Base-by-base conservation (phyloP, 2,329 filamentous ascomycete species). In the Lasiodiplodia citricola region DNA sequence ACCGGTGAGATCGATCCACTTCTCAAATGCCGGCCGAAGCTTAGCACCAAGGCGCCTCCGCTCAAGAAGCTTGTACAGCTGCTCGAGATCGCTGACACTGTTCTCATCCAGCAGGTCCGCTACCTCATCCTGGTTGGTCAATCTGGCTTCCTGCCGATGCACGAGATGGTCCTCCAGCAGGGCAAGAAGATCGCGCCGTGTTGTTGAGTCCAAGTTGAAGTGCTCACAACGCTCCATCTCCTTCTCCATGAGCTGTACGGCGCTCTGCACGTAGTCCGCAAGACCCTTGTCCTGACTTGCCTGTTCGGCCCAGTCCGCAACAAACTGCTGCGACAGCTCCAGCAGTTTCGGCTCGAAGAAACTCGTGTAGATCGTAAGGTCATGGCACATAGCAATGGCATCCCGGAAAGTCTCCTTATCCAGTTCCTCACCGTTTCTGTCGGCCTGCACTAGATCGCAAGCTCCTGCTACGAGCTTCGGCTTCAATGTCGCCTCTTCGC, bases 131-230 rank as follows among this genome's bases (percentile, higher is more conserved):
- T 86, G 79, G 71, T 92, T 87, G 7, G 93, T 72, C 16, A 85
- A 73, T 70, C 80, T 77, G 5, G 75, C 83, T 25, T 91, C 87
- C 74, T 92, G 91, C 28, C 88, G 83, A 18, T 87, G 83, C 41
- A 99, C 88, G 25, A 97, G 81, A 63, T 90, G 88, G 3, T 87
- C 82, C 75, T 97, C 92, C 2, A 96, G 88, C 31, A 90, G 83
- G 23, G 90, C 86, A 52, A 95, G 88, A 5, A 98, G 82, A 72
- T 91, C 88, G 72, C 91, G 88, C 78, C 93, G 92, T 0, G 96
- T 98, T 25, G 90, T 92, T 70, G 89, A 90, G 76, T 97, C 93
- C 55, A 99, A 86, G 69, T 92, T 91, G 80, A 92, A 96, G 21
- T 88, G 83, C 70, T 96, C 92, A 76, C 94, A 97, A 47, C 94